phyloP scores from a whole-genome alignment of 169 alveolate species.

The Plasmodium billcollinsi region DNA sequence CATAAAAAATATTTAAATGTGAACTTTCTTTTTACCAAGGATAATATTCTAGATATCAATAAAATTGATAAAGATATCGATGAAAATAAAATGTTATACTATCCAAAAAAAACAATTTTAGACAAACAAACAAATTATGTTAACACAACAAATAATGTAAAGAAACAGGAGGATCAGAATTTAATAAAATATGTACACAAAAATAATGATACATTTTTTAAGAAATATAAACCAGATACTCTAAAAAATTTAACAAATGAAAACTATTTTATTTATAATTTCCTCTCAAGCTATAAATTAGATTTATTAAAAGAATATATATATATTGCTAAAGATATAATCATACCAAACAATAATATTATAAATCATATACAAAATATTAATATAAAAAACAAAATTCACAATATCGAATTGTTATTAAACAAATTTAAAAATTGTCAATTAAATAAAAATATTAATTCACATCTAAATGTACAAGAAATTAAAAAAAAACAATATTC shows the following conservation, averaged over 20 bases:
- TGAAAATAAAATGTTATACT: neutral
- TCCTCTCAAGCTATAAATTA: slow-evolving; percentile 37
- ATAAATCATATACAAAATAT: slow-evolving; percentile 11
- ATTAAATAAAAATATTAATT: slow-evolving; percentile 10
- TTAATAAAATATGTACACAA: neutral
- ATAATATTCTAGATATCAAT: slow-evolving; percentile 13
- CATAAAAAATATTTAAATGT: slow-evolving; percentile 23
- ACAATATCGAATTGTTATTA: slow-evolving; percentile 11
- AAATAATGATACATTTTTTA: slow-evolving; percentile 15
- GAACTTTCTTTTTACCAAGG: slow-evolving; percentile 21
- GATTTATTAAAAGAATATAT: slow-evolving; percentile 52
- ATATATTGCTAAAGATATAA: slow-evolving; percentile 15
- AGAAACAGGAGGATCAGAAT: neutral
- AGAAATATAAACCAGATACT: slow-evolving; percentile 2
- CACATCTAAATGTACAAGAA: neutral
- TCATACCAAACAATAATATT: neutral
- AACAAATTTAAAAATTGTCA: slow-evolving; percentile 10
- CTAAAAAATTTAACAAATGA: slow-evolving; percentile 31
- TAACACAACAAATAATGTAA: neutral
- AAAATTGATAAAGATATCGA: neutral
- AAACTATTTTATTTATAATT: slow-evolving; percentile 61
- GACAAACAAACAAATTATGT: neutral
- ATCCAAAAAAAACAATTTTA: neutral
- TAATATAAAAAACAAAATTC: slow-evolving; percentile 13
- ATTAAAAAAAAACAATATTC: slow-evolving; percentile 42